phyloP scores from a whole-genome alignment of 2,329 filamentous ascomycete species.

The Colletotrichum eremochloae region DNA sequence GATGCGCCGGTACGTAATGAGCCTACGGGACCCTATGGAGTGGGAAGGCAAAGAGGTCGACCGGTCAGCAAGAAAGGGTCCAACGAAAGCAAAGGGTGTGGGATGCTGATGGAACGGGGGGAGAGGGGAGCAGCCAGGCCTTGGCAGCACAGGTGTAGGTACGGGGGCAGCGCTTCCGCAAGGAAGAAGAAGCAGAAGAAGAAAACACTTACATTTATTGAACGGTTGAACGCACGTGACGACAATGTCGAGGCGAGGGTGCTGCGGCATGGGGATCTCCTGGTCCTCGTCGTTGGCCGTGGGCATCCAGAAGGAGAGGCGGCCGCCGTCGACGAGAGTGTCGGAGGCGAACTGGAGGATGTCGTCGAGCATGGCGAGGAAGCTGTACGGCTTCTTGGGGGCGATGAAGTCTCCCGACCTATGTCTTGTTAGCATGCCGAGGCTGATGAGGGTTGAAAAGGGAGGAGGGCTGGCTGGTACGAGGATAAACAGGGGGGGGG shows the following conservation, averaged over 20 bases:
- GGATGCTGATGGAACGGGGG: background rate
- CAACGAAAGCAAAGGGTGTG: constrained; percentile 6
- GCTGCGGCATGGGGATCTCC: constrained; percentile 81
- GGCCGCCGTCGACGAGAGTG: constrained; percentile 82
- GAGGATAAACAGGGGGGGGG: background rate
- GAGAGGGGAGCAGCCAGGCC: background rate
- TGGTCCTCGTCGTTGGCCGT: constrained; percentile 84
- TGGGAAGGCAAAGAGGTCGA: constrained; percentile 35
- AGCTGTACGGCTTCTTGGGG: constrained; percentile 93
- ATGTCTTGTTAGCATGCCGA: constrained; percentile 45
- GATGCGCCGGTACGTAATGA: constrained; percentile 87
- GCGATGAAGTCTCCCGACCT: constrained; percentile 79
- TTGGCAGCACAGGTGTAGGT: background rate
- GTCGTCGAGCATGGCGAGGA: constrained; percentile 89
- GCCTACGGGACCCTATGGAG: constrained; percentile 80
- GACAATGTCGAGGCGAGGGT: constrained; percentile 80
- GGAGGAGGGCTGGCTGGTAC: background rate
- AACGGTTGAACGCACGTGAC: constrained; percentile 88
- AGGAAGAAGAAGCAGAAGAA: background rate
- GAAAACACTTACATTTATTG: constrained; percentile 78
- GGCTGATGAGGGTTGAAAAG: too few species aligned
- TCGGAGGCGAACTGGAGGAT: constrained; percentile 85
- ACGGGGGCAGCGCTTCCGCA: background rate
- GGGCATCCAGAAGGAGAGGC: constrained; percentile 97
- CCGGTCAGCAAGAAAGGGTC: background rate